Base-by-base conservation (phyloP, 2,329 filamentous ascomycete genomes). In the Colletotrichum somersetense region DNA sequence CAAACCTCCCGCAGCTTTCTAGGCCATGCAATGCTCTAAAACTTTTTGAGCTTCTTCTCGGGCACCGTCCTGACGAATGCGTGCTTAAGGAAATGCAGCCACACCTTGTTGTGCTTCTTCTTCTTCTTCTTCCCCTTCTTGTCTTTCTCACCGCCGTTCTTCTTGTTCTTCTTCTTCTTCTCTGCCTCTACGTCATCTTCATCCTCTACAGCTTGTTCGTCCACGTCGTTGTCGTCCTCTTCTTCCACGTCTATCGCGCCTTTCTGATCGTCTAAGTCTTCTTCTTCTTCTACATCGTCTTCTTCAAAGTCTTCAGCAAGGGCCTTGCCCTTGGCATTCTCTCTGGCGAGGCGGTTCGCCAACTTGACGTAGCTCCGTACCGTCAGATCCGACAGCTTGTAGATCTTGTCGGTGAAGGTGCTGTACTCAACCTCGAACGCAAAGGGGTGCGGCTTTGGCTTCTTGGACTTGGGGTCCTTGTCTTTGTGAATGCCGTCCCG, bases 351-450 rank as follows among this genome's bases (percentile, higher is more conserved):
- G 66, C 91, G 87, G 74, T 91, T 89, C 14, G 96, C 96, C 59
- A 98, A 86, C 73, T 93, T 88, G 56, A 98, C 84, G 79, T 93
- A 93, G 79, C 91, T 97, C 74, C 89, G 87, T 64, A 98, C 93
- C 0, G 96, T 98, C 80, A 99, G 83, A 81, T 98, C 96, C 55
- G 89, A 86, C 76, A 98, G 82, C 73, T 89, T 88, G 79, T 95
- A 98, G 1, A 92, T 81, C 70, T 89, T 83, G 79, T 98, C 95
- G 30, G 91, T 88, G 67, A 89, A 91, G 0, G 95, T 98, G 79
- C 91, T 91, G 80, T 99, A 99, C 80, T 97, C 94, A 61, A 97
- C 85, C 78, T 97, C 88, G 78, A 90, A 98, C 20, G 85, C 79
- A 80, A 98, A 94, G 44, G 89, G 83, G 55, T 85, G 88, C 4